These are phyloP conservation scores for Myxozyma lipomycoides DNA, from an alignment of 805 yeast species.

Conservation along the genomic window DNA sequence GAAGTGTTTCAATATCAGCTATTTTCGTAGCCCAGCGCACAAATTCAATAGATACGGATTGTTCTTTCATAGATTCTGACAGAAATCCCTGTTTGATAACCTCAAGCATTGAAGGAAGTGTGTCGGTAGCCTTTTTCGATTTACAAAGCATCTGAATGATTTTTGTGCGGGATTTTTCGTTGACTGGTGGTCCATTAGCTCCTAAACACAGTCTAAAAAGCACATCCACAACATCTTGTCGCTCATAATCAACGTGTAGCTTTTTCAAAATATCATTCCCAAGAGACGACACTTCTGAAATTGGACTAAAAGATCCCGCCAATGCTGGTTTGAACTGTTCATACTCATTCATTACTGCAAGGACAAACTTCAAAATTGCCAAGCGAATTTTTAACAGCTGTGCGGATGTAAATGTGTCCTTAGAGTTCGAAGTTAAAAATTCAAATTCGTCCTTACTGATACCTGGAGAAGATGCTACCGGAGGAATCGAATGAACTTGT, in stretches of 20 bases:
- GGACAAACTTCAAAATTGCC: slow-evolving; percentile 43
- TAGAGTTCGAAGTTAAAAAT: slow-evolving; percentile 67
- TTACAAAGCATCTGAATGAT: slow-evolving; percentile 49
- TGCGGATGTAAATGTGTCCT: slow-evolving; percentile 51
- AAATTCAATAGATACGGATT: slow-evolving; percentile 57
- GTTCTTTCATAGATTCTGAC: slow-evolving; percentile 51
- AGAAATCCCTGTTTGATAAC: slow-evolving; percentile 50
- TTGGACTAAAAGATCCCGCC: slow-evolving; percentile 60
- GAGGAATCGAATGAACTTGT: not conserved
- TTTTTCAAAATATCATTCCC: slow-evolving; percentile 54
- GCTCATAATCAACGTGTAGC: slow-evolving; percentile 51
- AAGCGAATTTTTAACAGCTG: slow-evolving; percentile 45
- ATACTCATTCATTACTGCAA: slow-evolving; percentile 43
- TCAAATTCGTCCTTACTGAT: slow-evolving; percentile 52
- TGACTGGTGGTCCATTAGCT: slow-evolving; percentile 44
- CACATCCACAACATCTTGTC: slow-evolving; percentile 42
- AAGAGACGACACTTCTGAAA: slow-evolving; percentile 51
- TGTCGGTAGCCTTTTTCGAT: slow-evolving; percentile 50
- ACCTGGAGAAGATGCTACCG: slow-evolving; percentile 54
- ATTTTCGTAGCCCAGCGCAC: slow-evolving; percentile 55
- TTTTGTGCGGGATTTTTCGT: slow-evolving; percentile 41
- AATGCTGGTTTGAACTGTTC: slow-evolving; percentile 48
- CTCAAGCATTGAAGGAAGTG: slow-evolving; percentile 48
- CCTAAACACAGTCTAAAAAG: slow-evolving; percentile 55
- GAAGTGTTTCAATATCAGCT: slow-evolving; percentile 31